Conservation (phyloP, 768 basidiomycete genomes). For the Tulasnella sp. region DNA sequence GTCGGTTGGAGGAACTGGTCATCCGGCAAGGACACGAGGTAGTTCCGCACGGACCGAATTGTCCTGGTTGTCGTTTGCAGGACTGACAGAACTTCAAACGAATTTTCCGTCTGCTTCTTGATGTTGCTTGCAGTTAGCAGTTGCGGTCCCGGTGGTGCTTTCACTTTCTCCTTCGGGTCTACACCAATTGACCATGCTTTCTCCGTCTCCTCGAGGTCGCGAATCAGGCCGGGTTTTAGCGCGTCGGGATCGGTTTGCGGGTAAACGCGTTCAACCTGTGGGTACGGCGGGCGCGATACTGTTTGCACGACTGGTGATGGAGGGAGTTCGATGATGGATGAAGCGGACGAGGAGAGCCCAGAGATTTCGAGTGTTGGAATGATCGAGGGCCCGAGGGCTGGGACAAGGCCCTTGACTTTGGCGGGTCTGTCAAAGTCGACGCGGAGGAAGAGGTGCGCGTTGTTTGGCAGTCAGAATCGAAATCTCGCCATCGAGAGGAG, state of each 20-base stretch:
- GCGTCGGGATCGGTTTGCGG: conserved; percentile 71
- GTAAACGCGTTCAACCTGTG: conserved; percentile 43
- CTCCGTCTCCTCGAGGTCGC: conserved; percentile 65
- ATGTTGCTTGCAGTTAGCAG: conserved; percentile 14
- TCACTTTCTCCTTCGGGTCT: neutral
- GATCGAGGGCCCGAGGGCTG: conserved; percentile 57
- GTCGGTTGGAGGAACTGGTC: conserved; percentile 39
- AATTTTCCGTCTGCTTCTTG: neutral
- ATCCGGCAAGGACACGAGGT: conserved; percentile 75
- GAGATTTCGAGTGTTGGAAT: conserved; percentile 22
- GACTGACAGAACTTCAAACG: conserved; percentile 61
- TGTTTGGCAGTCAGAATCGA: neutral
- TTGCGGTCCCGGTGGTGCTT: neutral
- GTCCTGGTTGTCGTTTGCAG: conserved; percentile 77
- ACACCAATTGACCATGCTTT: conserved; percentile 55
- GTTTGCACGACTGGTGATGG: conserved; percentile 55
- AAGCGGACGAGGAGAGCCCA: conserved; percentile 27
- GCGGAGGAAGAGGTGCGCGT: neutral
- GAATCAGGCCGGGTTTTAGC: conserved; percentile 69
- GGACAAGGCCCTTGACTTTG: conserved; percentile 45
- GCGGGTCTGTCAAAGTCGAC: neutral
- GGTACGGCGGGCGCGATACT: conserved; percentile 38
- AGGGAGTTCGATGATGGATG: conserved; percentile 61
- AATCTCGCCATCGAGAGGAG: neutral
- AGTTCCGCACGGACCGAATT: conserved; percentile 78